Base-by-base conservation (phyloP, 345 rosid species). In the Rhodomyrtus tomentosa region DNA sequence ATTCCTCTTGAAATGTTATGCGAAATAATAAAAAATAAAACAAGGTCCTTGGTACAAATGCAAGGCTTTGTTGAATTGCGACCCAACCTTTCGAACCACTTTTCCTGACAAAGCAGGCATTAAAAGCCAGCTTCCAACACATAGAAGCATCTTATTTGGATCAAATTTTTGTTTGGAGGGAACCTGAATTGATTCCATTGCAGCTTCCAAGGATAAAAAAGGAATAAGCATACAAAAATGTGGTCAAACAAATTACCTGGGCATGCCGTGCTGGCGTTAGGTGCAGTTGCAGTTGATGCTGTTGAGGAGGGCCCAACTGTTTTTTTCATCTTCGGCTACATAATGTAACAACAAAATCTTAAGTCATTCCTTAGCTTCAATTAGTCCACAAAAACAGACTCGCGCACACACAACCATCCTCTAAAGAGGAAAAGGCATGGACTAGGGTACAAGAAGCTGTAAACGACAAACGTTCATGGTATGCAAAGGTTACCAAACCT, bases 321-420 rank as follows among this genome's bases (percentile, higher is more conserved):
- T 88, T 94, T 96, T 88, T 92, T 95, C 91, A 91, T 83, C 92
- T 93, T 96, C 80, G 92, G 87, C 99, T 95, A 93, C 87, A 83
- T 52, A 51, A 86, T 27, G 4, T 25, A 42, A 81, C 40, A 85
- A 58, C 40, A 82, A 50, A 68, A 85, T 6, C n/a, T 24, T 32
- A 53, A 82, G 38, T 84, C 85, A 86, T 80, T 58, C 51, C 18
- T 68, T 83, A 51, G 45, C 38, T 68, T 68, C 79, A 68, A 68
- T 18, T 36, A 68, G 45, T 68, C 79, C 45, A 36, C 45, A 8
- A 12, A 32, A 16, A 58, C 73, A 62, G 20, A 29, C 72, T 14
- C 72, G 6, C 20, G 22, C 21, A 18, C 54, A 18, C 54, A 55
- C 2, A 29, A 55, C 14, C 50, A 49, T 49, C 3, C 6, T 29